Percentiles rank a stretch among this genome's conserved stretches.
Conservation (phyloP, 768 basidiomycete species). For the Auricularia auricula-judae region DNA sequence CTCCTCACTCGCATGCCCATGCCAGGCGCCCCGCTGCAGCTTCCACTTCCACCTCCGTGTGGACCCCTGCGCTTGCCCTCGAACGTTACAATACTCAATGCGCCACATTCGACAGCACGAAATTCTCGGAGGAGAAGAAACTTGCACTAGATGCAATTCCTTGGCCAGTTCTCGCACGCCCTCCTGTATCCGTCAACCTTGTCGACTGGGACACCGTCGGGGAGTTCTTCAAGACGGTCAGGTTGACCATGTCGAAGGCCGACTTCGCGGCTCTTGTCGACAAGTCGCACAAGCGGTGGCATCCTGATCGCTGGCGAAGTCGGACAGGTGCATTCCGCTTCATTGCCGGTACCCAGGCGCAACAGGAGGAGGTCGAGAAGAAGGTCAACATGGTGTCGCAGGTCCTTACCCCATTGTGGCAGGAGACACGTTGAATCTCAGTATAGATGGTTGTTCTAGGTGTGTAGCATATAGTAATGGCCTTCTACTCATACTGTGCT, state of each 20-base stretch:
- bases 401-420: conserved; percentile 61
- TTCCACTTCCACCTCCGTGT: conserved; percentile 16
- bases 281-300: conserved; percentile 64
- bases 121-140: conserved; percentile 35
- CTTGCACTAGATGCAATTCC: conserved; percentile 55
- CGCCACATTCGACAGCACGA: conserved; percentile 52
- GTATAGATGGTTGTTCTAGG: background rate
- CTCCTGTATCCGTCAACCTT: conserved; percentile 48
- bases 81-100: conserved; percentile 54
- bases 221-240: conserved; percentile 50
- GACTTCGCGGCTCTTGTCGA: conserved; percentile 58
- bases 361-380: conserved; percentile 52
- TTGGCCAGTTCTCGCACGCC: conserved; percentile 55
- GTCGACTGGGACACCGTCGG: conserved; percentile 65
- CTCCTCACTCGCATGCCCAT: background rate
- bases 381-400: conserved; percentile 64
- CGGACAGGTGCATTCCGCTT: conserved; percentile 44
- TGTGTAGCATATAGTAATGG: background rate
- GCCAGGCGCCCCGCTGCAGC: background rate
- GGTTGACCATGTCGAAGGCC: conserved; percentile 39
- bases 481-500: background rate
- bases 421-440: background rate
- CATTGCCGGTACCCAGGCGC: conserved; percentile 39
- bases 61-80: conserved; percentile 56
- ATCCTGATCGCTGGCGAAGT: conserved; percentile 71